phyloP scores from a whole-genome alignment of 2,329 filamentous ascomycete genomes.

The Aaosphaeria pasadenensis region DNA sequence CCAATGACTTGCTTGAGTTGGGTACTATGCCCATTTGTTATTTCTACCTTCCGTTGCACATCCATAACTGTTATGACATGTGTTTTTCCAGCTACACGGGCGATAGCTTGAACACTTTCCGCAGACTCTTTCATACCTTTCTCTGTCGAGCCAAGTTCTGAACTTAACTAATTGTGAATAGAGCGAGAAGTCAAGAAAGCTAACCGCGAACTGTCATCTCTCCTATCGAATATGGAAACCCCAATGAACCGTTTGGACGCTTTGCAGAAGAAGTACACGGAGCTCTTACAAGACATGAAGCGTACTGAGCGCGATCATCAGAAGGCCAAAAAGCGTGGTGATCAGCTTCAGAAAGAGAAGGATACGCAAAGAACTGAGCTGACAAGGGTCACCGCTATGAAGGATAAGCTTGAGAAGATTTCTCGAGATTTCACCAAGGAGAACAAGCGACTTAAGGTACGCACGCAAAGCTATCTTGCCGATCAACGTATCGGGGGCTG shows the following conservation, averaged over 20 bases:
- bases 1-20: too few relatives aligned
- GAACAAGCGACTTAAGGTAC: slow-evolving; percentile 96
- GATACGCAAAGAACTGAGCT: slow-evolving; percentile 85
- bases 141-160: slow-evolving; percentile 6
- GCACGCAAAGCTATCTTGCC: slow-evolving; percentile 11
- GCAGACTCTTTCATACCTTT: too few relatives aligned
- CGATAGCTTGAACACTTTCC: too few relatives aligned
- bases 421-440: slow-evolving; percentile 93
- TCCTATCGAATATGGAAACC: slow-evolving; percentile 84
- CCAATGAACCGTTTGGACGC: slow-evolving; percentile 89
- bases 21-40: too few relatives aligned
- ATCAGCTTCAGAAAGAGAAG: slow-evolving; percentile 94
- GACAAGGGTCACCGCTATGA: slow-evolving; percentile 84
- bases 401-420: slow-evolving; percentile 95
- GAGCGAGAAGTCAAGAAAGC: slow-evolving; percentile 93
- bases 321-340: slow-evolving; percentile 93
- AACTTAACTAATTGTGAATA: slow-evolving; percentile 35
- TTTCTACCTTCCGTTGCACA: too few relatives aligned
- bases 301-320: slow-evolving; percentile 88
- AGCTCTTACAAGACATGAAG: slow-evolving; percentile 92
- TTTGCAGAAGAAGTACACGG: slow-evolving; percentile 85
- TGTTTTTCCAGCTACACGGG: too few relatives aligned
- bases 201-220: slow-evolving; percentile 82
- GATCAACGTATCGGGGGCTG: slow-evolving; percentile 2
- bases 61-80: too few relatives aligned